Conservation (phyloP, 2,329 filamentous ascomycete genomes). For the Geosmithia morbida region DNA sequence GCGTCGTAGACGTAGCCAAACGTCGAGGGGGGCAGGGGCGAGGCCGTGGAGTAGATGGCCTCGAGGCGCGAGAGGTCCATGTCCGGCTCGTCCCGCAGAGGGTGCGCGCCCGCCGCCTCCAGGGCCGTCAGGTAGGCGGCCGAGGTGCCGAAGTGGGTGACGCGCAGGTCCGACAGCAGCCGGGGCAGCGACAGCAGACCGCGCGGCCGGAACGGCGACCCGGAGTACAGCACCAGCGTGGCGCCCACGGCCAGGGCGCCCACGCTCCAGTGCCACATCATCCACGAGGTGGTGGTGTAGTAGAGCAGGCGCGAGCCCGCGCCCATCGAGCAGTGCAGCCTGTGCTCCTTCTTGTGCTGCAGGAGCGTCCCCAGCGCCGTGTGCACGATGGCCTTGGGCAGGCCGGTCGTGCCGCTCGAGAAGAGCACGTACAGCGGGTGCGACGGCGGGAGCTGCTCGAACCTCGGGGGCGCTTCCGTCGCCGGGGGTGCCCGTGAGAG, state of each 20-base stretch:
- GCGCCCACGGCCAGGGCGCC: constrained; percentile 72
- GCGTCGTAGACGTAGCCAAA: constrained; percentile 76
- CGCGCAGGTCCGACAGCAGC: constrained; percentile 64
- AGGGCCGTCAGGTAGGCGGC: constrained; percentile 87
- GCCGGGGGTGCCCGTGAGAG: constrained; percentile 18
- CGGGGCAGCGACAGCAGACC: constrained; percentile 71
- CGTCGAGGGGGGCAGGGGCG: constrained; percentile 81
- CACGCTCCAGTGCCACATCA: constrained; percentile 99
- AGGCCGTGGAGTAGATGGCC: constrained; percentile 89
- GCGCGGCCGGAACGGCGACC: constrained; percentile 72
- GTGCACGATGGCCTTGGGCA: constrained; percentile 90
- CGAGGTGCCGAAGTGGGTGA: constrained; percentile 90
- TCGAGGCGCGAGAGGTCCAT: constrained; percentile 51
- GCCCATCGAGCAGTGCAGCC: constrained; percentile 70
- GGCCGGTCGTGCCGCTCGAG: constrained; percentile 75
- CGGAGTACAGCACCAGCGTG: constrained; percentile 79
- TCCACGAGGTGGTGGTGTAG: constrained; percentile 93
- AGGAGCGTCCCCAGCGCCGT: constrained; percentile 79
- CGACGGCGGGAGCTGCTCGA: constrained; percentile 67
- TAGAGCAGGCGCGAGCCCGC: constrained; percentile 69
- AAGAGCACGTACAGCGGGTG: constrained; percentile 92
- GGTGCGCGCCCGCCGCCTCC: constrained; percentile 58
- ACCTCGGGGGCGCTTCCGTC: constrained; percentile 38
- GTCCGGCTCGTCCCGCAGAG: constrained; percentile 30
- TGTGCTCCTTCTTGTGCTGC: constrained; percentile 95